These are phyloP conservation scores for Nymphaea thermarum DNA, from an alignment of 164 flowering plant species.

Conservation along the genomic window DNA sequence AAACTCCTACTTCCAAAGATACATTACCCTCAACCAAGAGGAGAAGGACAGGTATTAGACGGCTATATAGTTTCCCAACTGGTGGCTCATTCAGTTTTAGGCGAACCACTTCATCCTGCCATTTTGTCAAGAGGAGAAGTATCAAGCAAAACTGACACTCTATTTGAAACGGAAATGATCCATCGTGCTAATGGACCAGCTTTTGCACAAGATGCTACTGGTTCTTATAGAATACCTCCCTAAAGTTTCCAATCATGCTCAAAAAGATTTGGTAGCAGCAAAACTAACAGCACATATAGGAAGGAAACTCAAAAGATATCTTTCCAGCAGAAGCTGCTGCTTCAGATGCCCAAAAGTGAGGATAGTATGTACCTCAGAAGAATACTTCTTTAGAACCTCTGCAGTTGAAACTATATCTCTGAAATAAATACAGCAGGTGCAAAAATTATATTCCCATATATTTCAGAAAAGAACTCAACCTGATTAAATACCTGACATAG, in stretches of 20 bases:
- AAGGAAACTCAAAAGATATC: slow-evolving; percentile 18
- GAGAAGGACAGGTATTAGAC: slow-evolving; percentile 79
- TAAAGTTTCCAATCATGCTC: too few relatives aligned
- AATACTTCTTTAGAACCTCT: slow-evolving; percentile 27
- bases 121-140: not conserved
- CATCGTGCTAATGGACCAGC: too few relatives aligned
- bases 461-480: not conserved
- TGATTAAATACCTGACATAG: slow-evolving; percentile 38
- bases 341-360: slow-evolving; percentile 12
- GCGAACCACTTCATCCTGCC: slow-evolving; percentile 39
- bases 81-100: slow-evolving; percentile 33
- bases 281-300: too few relatives aligned
- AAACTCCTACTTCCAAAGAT: not conserved
- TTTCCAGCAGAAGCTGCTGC: slow-evolving; percentile 25
- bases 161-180: too few relatives aligned
- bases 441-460: too few relatives aligned
- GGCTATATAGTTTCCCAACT: slow-evolving; percentile 67
- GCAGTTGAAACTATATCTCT: slow-evolving; percentile 47
- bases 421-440: slow-evolving; percentile 4
- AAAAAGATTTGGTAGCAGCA: too few relatives aligned
- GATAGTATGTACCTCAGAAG: slow-evolving; percentile 17
- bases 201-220: too few relatives aligned
- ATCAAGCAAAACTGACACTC: too few relatives aligned
- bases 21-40: slow-evolving; percentile 82
- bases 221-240: too few relatives aligned